Base-by-base conservation (phyloP, 2,329 filamentous ascomycete genomes). In the Madurella fahalii region DNA sequence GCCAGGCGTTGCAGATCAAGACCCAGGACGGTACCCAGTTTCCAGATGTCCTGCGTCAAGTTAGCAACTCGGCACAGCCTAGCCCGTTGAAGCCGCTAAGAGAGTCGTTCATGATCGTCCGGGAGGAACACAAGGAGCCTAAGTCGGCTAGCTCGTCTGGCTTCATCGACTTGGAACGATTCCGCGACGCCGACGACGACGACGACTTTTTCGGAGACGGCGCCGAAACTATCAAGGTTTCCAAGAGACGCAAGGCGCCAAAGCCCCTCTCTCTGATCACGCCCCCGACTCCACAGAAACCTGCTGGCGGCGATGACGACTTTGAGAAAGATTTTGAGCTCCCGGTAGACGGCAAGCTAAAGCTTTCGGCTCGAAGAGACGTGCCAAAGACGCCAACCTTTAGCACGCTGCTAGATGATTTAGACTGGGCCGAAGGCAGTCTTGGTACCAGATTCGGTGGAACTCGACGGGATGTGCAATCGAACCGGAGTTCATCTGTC, bases 361-460 rank as follows among this genome's bases (percentile, higher is more conserved):
- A 78, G 63, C 76, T 92, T 34, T 84, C 83, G 8, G 82, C 78
- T 40, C 77, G 74, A 56, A 77, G 74, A 64, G 82, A 87, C 37
- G 81, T 83, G 37, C 81, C 85, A 17, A 83, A 81, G 64, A 85
- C 84, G 2, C 82, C 85, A 4, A 77, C 78, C 13, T 70, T 76
- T 31, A 80, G 79, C 59, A 73, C 75, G 48, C 71, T 77, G 56
- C 71, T 77, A 56, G 90, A 95, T 50, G 92, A 96, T 58, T 84
- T 95, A 63, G 92, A 96, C 67, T 95, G 93, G 88, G 90, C 88
- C 50, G 94, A 97, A 72, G 92, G 91, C 52, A 96, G 92, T 68
- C 78, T 96, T 56, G 91, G 93, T 40, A 95, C 93, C 43, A 83
- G 93, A 54, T 93, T 92, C 72, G 92, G 89, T 40, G 93, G 93